Conservation (phyloP, 176 grass and related monocot genomes). For the Avena eriantha region DNA sequence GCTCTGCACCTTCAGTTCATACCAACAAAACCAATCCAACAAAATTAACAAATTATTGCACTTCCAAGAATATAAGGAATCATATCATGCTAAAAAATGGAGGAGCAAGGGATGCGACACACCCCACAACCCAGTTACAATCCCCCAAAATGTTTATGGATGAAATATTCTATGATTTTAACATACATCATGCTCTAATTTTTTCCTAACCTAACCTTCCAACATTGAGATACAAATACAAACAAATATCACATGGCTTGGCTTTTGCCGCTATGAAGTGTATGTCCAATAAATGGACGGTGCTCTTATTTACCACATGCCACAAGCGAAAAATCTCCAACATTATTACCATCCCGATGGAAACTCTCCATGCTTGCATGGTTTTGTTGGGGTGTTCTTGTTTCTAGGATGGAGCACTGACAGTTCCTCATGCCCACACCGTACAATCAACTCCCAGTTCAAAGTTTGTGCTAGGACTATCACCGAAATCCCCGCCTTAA, state of each 20-base stretch:
- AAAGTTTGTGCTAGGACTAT: slow-evolving; percentile 76
- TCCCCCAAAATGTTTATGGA: slow-evolving; percentile 33
- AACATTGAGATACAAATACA: background rate
- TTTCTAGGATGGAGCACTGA: background rate
- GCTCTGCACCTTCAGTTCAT: background rate
- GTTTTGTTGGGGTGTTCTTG: background rate
- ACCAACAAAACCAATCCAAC: slow-evolving; percentile 29
- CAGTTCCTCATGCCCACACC: slow-evolving; percentile 68
- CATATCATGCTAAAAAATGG: slow-evolving; percentile 1
- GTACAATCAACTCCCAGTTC: slow-evolving; percentile 89
- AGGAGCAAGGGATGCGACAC: background rate
- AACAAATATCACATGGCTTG: slow-evolving; percentile 22
- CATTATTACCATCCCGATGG: background rate
- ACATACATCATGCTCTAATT: slow-evolving; percentile 45
- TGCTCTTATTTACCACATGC: background rate
- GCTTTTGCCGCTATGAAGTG: slow-evolving; percentile 20
- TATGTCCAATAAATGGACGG: background rate
- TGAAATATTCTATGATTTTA: slow-evolving; percentile 35
- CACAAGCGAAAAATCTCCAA: background rate
- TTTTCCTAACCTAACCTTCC: slow-evolving; percentile 44
- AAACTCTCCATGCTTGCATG: slow-evolving; percentile 15
- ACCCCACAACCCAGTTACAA: background rate
- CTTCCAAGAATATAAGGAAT: slow-evolving; percentile 34
- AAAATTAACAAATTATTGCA: slow-evolving; percentile 45
- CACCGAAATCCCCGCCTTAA: slow-evolving; percentile 67